Evolutionary conservation across 2,329 filamentous ascomycete species (phyloP), one percentile per base, ranked within the genome.

Genomic region (Clonostachys byssicola): DNA sequence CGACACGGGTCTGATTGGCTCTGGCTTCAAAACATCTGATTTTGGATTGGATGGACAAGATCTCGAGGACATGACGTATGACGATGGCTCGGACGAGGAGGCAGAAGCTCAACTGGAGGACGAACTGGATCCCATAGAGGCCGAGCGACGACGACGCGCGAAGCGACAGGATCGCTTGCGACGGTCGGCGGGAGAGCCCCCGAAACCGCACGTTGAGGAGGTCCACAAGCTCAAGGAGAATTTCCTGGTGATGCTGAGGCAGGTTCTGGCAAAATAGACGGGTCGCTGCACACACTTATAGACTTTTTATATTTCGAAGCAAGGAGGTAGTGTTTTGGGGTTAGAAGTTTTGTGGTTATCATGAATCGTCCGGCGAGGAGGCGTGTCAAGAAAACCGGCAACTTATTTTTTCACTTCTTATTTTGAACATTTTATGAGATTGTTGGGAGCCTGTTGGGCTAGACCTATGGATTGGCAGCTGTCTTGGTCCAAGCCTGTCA

Each of bases 21-120:
- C 77, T 9, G 81, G 73, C 20, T 95, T 97, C 70, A 84, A 79
- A 59, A 85, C 86, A 18, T 82, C 80, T 43, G 94, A 99, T 68
- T 99, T 99, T 70, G 94, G 94, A 1, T 72, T 99, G 17, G 84
- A 96, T 61, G 81, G 88, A 59, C 85, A 88, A 60, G 94, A 97
- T 62, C 72, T 97, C 13, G 82, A 92, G 61, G 92, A 96, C 52
- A 84, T 96, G 65, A 82, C 82, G 41, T 89, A 94, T 56, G 88
- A 88, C 4, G 88, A 92, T 47, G 80, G 83, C 9, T 73, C 72
- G 8, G 74, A 70, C 2, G 81, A 78, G 2, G 83, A 85, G 12
- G 78, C 81, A 6, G 81, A 85, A 49, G 80, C 86, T n/a, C 85
- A 86, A 47, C 81, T 78, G 12, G 85, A 89, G 45, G 89, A 95